Evolutionary conservation across 2,329 filamentous ascomycete genomes (phyloP), one percentile per base, ranked within the genome.

Genomic region (Calycina herbarum): DNA sequence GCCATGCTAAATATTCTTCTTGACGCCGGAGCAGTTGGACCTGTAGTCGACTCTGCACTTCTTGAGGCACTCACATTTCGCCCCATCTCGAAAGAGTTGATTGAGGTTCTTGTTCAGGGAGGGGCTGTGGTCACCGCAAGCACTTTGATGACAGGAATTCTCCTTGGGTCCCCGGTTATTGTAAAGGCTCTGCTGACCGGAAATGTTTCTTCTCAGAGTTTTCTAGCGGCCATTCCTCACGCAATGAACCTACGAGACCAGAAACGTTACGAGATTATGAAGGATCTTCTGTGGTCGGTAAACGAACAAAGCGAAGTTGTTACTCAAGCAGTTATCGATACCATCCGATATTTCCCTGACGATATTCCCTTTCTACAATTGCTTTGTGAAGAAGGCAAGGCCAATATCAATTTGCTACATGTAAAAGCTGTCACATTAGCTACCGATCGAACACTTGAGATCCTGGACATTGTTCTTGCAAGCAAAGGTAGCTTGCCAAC

Each of bases 391-490:
- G 77, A 82, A 31, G 85, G 85, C 0, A 79, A 79, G 27, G 84
- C 82, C 2, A 83, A 87, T 65, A 75, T 86, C 63, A 87, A 87
- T 66, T 1, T 74, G 86, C 1, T 81, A 82, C 3, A 72, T 82
- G 29, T 70, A 86, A 2, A 75, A 85, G 3, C 77, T 15, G 58
- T 70, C 8, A 33, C 45, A 4, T 45, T 67, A n/a, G 69, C 69
- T 3, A 66, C 62, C 10, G 63, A 60, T 31, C 24, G 20, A 10
- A 57, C 66, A 27, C 62, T 54, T 3, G 57, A 42, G 1, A 54
- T 64, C 27, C 65, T 70, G 4, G 58, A 66, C 15, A 66, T 66
- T 10, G 13, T 70, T 13, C 57, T 69, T 6, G 51, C 42, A 35
- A 61, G 48, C 29, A 38, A 58, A 48, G 67, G 63, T 4, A 51